A percentile compares a stretch with the other conserved stretches of the same genome.
Evolutionary conservation across 768 basidiomycete genomes (phyloP).

Genomic region (Tricholoma matsutake): DNA sequence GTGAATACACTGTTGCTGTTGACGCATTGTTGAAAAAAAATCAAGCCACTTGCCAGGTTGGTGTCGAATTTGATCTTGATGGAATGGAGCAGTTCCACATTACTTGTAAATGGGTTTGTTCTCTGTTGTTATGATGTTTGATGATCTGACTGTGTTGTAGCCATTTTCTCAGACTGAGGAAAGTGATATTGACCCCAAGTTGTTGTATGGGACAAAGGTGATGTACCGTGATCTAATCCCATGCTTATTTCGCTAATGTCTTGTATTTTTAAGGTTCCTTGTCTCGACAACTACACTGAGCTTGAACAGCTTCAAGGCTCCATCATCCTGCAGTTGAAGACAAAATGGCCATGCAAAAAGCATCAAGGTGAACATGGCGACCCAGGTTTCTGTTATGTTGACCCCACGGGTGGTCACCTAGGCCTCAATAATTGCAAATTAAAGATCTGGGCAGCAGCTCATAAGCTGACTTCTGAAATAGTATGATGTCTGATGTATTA

Average conservation of each 20-base stretch:
- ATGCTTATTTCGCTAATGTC: too few species aligned
- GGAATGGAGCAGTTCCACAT: not conserved
- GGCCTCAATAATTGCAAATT: conserved; percentile 8
- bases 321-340: conserved; percentile 13
- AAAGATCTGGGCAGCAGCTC: too few species aligned
- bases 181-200: not conserved
- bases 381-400: conserved; percentile 11
- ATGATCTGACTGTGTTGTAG: too few species aligned
- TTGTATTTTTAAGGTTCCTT: conserved; percentile 8
- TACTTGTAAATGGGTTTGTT: not conserved
- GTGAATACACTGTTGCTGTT: not conserved
- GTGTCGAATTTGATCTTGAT: conserved; percentile 1
- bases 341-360: conserved; percentile 12
- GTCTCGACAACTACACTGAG: conserved; percentile 7
- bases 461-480: too few species aligned
- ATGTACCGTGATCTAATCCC: too few species aligned
- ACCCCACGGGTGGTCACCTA: conserved; percentile 8
- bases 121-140: not conserved
- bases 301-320: conserved; percentile 6
- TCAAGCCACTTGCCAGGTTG: not conserved
- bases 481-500: too few species aligned
- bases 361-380: conserved; percentile 16
- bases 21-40: conserved; percentile 1
- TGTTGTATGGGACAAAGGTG: not conserved
- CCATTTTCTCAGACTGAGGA: not conserved